phyloP scores from a whole-genome alignment of 441 rosid genomes.

The Erodium trifolium region DNA sequence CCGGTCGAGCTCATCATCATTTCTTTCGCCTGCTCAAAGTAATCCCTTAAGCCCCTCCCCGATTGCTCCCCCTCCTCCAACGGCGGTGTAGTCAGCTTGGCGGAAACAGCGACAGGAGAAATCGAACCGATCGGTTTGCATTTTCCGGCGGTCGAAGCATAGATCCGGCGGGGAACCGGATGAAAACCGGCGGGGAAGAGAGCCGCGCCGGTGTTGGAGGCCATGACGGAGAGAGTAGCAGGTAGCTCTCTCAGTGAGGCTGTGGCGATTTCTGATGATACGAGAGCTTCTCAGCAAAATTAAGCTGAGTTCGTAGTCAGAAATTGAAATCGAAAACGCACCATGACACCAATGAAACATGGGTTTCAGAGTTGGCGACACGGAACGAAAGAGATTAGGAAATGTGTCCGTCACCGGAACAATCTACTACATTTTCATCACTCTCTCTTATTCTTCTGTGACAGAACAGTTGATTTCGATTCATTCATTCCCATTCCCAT shows the following conservation, averaged over 20 bases:
- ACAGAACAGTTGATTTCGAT: too few species aligned
- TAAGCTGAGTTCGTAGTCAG: not conserved
- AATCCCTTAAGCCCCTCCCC: not conserved
- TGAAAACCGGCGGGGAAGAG: not conserved
- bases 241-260: too few species aligned
- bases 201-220: not conserved
- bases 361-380: not conserved
- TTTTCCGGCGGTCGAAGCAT: not conserved
- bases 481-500: too few species aligned
- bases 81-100: not conserved
- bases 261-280: too few species aligned
- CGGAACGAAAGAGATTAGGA: not conserved
- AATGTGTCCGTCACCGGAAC: not conserved
- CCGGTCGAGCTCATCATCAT: not conserved
- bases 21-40: conserved; percentile 4
- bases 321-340: not conserved
- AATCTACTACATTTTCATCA: too few species aligned
- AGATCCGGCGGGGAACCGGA: not conserved
- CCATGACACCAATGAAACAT: not conserved
- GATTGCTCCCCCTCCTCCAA: not conserved
- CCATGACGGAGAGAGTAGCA: not conserved
- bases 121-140: not conserved
- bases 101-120: not conserved
- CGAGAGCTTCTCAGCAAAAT: too few species aligned
- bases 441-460: too few species aligned